Evolutionary conservation across 441 rosid genomes (phyloP).

Genomic region (Corymbia calophylla): DNA sequence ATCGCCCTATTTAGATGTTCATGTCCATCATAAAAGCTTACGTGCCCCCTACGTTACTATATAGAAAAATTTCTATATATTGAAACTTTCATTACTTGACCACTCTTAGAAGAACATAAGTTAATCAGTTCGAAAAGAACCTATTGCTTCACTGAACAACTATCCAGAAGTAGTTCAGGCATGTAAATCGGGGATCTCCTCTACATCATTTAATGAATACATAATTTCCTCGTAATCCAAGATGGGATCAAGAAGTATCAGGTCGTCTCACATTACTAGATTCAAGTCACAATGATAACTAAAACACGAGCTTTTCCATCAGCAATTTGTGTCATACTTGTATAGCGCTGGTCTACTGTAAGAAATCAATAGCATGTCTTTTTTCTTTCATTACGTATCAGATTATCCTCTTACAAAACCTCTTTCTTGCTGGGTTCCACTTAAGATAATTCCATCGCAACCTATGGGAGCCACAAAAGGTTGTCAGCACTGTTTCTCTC

Average conservation of each 20-base stretch:
- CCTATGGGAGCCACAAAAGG: too few species aligned
- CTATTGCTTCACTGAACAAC: background rate
- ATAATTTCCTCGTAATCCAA: background rate
- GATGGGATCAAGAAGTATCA: fast-evolving
- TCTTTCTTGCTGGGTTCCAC: background rate
- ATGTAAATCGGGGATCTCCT: background rate
- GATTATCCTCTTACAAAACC: background rate
- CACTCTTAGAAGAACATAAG: background rate
- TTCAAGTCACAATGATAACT: background rate
- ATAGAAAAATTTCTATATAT: background rate
- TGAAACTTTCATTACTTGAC: background rate
- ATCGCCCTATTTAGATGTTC: background rate
- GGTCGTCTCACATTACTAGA: background rate
- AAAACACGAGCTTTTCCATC: background rate
- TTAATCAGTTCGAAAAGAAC: background rate
- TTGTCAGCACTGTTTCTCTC: too few species aligned
- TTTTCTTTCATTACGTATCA: background rate
- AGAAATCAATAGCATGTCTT: background rate
- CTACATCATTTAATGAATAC: background rate
- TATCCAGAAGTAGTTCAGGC: background rate
- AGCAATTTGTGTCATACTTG: background rate
- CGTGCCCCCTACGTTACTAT: background rate
- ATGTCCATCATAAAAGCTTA: too few species aligned
- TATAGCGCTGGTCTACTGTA: background rate
- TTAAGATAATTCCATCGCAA: background rate